Base-by-base conservation (phyloP, 768 basidiomycete species). In the Boletus rubropictus region DNA sequence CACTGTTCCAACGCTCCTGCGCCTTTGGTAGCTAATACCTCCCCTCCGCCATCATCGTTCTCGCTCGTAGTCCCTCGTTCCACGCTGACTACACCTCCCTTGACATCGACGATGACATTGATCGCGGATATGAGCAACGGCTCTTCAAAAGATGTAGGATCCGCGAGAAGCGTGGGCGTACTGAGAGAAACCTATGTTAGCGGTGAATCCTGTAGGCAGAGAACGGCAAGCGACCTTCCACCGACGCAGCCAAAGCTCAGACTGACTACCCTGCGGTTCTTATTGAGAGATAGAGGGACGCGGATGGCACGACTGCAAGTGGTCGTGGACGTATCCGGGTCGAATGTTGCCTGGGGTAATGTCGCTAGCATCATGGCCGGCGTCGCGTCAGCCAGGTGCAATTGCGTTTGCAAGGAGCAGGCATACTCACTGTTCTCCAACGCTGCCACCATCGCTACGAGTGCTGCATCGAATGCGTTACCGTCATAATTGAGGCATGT, bases 401-500 rank as follows among this genome's bases (percentile, higher is more conserved):
- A 12, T 36, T 14, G 24, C 69, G 12, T 85, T 83, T 86, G 42
- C 51, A n/a, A 36, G 36, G 41, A 18, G 18, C n/a, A 15, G 4
- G 25, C 2, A 11, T 29, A 71, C 87, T 40, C 56, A 95, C 93
- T 86, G 51, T 92, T 90, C 63, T 73, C 77, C 36, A 98, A 70
- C 5, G 95, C 93, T 8, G 86, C 82, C 40, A 92, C 79, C 74
- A 94, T 87, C 0, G 91, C 90, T 18, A 97, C 63, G 9, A 97
- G 73, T 0, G 89, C 77, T 1, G 96, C 91, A 54, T 99, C 96
- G 49, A 94, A 91, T 1, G 77, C 86, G 60, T 97, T 98, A 5
- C 96, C 96, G 63, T 98, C 94, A 61, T 95, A 96, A 69, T 96
- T 98, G 54, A 99, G 89, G 62, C 95, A 97, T 1, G 86, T 89